Evolutionary conservation across 805 yeast species (phyloP).

Genomic region (Suhomyces vadensis): DNA sequence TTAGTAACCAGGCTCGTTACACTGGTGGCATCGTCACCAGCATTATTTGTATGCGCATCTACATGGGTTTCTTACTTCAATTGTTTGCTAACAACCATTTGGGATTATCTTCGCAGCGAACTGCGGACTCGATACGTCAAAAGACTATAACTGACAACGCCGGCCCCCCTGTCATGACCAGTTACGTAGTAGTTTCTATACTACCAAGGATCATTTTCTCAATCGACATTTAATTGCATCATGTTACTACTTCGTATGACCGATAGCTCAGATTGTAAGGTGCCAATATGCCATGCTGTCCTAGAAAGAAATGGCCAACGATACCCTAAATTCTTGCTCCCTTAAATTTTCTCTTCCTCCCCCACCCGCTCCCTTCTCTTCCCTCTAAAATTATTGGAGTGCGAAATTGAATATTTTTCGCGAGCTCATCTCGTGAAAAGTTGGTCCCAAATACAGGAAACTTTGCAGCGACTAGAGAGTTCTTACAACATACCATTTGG

Average conservation of each 20-base stretch:
- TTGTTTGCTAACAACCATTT: not conserved
- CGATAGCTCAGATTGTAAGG: too few species aligned
- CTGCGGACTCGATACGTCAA: not conserved
- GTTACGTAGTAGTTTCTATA: too few species aligned
- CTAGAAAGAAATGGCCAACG: too few species aligned
- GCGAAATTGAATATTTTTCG: not conserved
- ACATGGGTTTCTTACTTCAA: not conserved
- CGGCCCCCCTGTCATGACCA: too few species aligned
- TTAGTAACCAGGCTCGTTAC: not conserved
- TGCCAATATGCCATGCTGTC: too few species aligned
- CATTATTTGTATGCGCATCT: not conserved
- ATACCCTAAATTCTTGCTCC: too few species aligned
- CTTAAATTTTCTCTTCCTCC: too few species aligned
- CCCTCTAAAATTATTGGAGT: not conserved
- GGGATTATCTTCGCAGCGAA: not conserved
- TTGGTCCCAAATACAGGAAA: constrained; percentile 2
- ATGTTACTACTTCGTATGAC: too few species aligned
- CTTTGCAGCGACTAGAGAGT: not conserved
- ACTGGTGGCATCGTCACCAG: not conserved
- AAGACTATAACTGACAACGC: not conserved
- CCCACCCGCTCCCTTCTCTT: too few species aligned
- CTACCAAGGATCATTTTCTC: too few species aligned
- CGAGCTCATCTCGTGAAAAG: constrained; percentile 2
- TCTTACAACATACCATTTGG: not conserved
- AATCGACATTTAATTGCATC: too few species aligned